Evolutionary conservation across 1,139 yeast species (phyloP), one percentile per base, ranked within the genome.

Genomic region (Citeromyces hawaiiensis): DNA sequence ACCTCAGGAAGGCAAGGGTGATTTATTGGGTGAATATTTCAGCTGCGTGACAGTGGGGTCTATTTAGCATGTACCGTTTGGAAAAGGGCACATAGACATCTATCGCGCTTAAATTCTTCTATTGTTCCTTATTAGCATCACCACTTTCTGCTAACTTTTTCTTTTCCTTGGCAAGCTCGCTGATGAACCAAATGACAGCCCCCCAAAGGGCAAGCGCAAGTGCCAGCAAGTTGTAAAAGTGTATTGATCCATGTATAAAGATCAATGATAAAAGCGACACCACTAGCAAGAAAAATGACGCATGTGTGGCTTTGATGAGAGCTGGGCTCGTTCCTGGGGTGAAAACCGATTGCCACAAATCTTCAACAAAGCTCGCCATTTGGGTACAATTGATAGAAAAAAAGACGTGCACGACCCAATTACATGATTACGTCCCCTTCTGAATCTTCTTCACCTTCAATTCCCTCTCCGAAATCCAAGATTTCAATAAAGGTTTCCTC

Each of bases 291-390:
- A 66, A 62, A 51, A 83, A 83, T 2, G 91, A 76, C 1, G 60
- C 65, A 51, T 83, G 93, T 0, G 93, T 83, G 8, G 97, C 96
- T 35, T 70, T 67, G 14, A 87, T 66, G 40, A 91, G 68, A 1
- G 94, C 87, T 1, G 96, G 96, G 0, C 91, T 73, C 0, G 94
- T 76, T 1, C 98, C 98, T 2, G 97, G 97, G n/a, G 88, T 81
- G 58, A 88, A 82, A 25, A 91, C 73, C 6, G 95, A 82, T 44
- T 82, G 79, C 96, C 97, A 88, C 38, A 91, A 68, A 30, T 82
- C 94, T 18, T 61, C 68, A 35, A 83, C 49, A 55, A 83, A 79
- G 27, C 27, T 23, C 27, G 27, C 27, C 27, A 23, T 23, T 11
- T 19, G 8, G 11, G 9, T 23, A 7, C 11, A 23, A 23, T 23